phyloP scores from a whole-genome alignment of 2,329 filamentous ascomycete genomes.

The Cladosporium sp. region DNA sequence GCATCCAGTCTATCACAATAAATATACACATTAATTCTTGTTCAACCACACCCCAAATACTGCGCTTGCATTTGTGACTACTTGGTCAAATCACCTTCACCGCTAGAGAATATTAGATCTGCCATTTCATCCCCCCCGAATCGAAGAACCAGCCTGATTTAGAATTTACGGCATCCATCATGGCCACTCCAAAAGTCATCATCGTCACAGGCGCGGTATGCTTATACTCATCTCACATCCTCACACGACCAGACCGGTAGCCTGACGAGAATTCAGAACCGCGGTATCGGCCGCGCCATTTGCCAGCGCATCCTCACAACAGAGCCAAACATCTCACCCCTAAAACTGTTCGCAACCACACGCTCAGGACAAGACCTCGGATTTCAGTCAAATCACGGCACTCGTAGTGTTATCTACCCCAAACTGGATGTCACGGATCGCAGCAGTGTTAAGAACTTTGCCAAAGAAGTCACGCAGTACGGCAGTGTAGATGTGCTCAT shows the following conservation, averaged over 20 bases:
- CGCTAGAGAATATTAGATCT: neutral
- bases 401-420: constrained; percentile 31
- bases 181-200: constrained; percentile 33
- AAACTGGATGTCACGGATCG: constrained; percentile 34
- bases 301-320: constrained; percentile 33
- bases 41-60: neutral
- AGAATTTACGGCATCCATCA: too few relatives aligned
- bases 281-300: constrained; percentile 39
- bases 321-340: constrained; percentile 23
- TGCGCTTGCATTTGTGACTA: neutral
- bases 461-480: constrained; percentile 28
- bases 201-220: constrained; percentile 38
- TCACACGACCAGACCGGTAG: neutral
- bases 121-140: neutral
- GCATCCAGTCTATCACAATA: neutral
- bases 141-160: neutral
- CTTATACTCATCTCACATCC: neutral
- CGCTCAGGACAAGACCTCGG: constrained; percentile 34
- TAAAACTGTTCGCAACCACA: constrained; percentile 38
- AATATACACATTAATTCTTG: neutral
- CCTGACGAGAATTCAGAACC: constrained; percentile 30
- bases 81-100: neutral
- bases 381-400: constrained; percentile 22
- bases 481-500: constrained; percentile 37
- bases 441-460: constrained; percentile 32